phyloP scores from a whole-genome alignment of 495 filamentous ascomycete species.

The Penicillium riverlandense region DNA sequence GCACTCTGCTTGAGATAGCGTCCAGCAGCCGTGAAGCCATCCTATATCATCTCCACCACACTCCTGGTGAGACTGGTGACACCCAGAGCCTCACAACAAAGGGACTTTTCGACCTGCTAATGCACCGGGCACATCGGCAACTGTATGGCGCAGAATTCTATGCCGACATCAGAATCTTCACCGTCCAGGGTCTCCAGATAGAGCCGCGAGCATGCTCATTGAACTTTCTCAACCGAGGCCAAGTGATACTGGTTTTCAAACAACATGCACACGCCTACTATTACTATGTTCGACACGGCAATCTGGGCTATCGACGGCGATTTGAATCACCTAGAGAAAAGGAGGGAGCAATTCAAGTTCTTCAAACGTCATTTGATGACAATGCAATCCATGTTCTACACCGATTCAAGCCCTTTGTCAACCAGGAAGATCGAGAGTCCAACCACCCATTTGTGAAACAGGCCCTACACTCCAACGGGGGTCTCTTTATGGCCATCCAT shows the following conservation, averaged over 20 bases:
- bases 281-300: slow-evolving; percentile 11
- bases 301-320: slow-evolving; percentile 3
- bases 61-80: slow-evolving; percentile 17
- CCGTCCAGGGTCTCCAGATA: slow-evolving; percentile 13
- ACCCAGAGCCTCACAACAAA: slow-evolving; percentile 10
- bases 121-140: slow-evolving; percentile 12
- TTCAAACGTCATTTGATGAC: slow-evolving; percentile 23
- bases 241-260: slow-evolving; percentile 19
- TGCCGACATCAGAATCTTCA: slow-evolving; percentile 16
- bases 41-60: slow-evolving; percentile 25
- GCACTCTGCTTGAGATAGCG: slow-evolving; percentile 72
- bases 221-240: background rate
- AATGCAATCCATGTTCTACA: slow-evolving; percentile 24
- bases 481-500: slow-evolving; percentile 22
- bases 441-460: slow-evolving; percentile 32
- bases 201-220: slow-evolving; percentile 25
- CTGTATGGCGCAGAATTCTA: slow-evolving; percentile 27
- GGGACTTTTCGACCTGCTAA: slow-evolving; percentile 21
- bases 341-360: slow-evolving; percentile 20
- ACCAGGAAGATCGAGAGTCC: slow-evolving; percentile 11
- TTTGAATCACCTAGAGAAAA: slow-evolving; percentile 16
- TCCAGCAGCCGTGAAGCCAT: slow-evolving; percentile 53
- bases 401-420: slow-evolving; percentile 20
- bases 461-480: slow-evolving; percentile 18
- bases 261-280: slow-evolving; percentile 22